Evolutionary conservation across 805 yeast genomes (phyloP), one percentile per base, ranked within the genome.

Genomic region (Pachysolen tannophilus): DNA sequence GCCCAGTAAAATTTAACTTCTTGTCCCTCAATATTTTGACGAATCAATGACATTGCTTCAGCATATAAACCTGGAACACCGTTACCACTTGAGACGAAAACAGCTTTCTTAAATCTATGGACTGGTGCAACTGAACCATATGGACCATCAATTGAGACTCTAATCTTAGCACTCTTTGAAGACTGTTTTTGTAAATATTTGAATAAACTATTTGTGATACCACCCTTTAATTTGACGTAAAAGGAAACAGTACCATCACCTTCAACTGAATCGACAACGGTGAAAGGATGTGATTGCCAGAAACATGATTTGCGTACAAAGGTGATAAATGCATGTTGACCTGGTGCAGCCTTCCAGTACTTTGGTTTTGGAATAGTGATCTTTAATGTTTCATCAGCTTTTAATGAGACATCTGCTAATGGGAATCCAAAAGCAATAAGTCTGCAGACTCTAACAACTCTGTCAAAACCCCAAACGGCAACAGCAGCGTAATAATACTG

Each of bases 1-100:
- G 70, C 65, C 94, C 95, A 85, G 25, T 70, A 56, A 35, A 83
- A 62, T 38, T 70, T 67, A 20, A 65, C 53, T 27, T 53, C 49
- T 17, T 55, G 61, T 29, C 56, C 54, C 6, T 25, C 38, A 16
- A 41, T 43, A 14, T 49, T 35, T 26, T 45, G 46, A 14, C 47
- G 44, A 3, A 55, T 43, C 2, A 58, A 35, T 27, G 57, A 51
- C 7, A 47, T 37, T 6, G 61, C 67, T 42, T 69, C 67, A 21
- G 65, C 55, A 39, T 57, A 66, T n/a, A 65, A 58, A 4, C 76
- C 78, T 2, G 75, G 72, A 13, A 72, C 55, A 45, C 78, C 78
- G 42, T 66, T 61, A 30, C 78, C 78, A 26, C 75, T 71, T 20
- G 77, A 70, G 6, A 75, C 44, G 32, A 60, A 60, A 18, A 65